Percentiles rank a stretch among this genome's conserved stretches.
phyloP scores from a whole-genome alignment of 768 basidiomycete genomes.

The Asterophora lycoperdoides region DNA sequence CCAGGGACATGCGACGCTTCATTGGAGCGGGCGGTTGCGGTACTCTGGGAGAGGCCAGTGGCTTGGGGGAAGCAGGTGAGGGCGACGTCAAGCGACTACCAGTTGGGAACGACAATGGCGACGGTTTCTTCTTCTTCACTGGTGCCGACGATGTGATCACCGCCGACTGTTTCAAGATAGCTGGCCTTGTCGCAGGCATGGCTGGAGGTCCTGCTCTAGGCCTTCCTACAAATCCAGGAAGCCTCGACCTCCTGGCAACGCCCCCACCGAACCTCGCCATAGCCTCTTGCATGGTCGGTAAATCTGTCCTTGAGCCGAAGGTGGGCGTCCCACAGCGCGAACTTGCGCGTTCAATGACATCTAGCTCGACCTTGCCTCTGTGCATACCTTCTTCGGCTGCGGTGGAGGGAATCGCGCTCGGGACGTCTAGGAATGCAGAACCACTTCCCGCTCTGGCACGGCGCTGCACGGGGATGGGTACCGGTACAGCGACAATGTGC shows the following conservation, averaged over 20 bases:
- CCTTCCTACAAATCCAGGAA: slow-evolving; percentile 10
- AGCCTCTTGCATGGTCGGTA: slow-evolving; percentile 43
- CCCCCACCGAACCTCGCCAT: slow-evolving; percentile 36
- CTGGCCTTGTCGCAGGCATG: slow-evolving; percentile 3
- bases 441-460: slow-evolving; percentile 20
- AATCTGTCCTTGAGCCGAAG: slow-evolving; percentile 49
- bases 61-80: slow-evolving; percentile 10
- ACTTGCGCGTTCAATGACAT: slow-evolving; percentile 39
- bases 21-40: slow-evolving; percentile 17
- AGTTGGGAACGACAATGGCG: slow-evolving; percentile 26
- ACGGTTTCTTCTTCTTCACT: slow-evolving; percentile 32
- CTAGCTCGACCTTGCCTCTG: slow-evolving; percentile 22
- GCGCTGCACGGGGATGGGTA: slow-evolving; percentile 39
- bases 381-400: slow-evolving; percentile 1
- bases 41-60: slow-evolving; percentile 8
- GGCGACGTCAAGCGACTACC: slow-evolving; percentile 18
- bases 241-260: slow-evolving; percentile 11
- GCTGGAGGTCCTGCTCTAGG: background rate
- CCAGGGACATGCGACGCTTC: slow-evolving; percentile 19
- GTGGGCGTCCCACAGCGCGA: slow-evolving; percentile 61
- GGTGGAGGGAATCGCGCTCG: background rate
- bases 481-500: slow-evolving; percentile 65
- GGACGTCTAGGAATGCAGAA: slow-evolving; percentile 22
- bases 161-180: slow-evolving; percentile 21
- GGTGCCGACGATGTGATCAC: slow-evolving; percentile 15